phyloP scores from a whole-genome alignment of 768 basidiomycete genomes.

The Panaeolus cyanescens region DNA sequence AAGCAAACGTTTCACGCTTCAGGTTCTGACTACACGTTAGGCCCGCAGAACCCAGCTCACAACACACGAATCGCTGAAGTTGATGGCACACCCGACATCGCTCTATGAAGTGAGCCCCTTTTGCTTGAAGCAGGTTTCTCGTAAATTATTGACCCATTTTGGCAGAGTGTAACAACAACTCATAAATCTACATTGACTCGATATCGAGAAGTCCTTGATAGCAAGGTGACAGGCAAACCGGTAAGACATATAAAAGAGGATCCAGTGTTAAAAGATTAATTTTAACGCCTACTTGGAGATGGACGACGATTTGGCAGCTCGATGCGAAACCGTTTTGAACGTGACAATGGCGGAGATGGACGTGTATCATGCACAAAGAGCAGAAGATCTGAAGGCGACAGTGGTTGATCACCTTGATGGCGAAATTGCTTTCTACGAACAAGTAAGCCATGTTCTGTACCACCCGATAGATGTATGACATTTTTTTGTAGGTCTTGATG shows the following conservation, averaged over 20 bases:
- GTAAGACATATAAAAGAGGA: conserved; percentile 9
- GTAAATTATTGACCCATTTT: background rate
- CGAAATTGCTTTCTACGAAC: conserved; percentile 76
- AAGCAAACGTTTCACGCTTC: background rate
- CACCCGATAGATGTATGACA: background rate
- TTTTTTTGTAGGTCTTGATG: conserved; percentile 48
- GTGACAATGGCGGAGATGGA: conserved; percentile 90
- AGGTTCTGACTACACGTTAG: conserved; percentile 34
- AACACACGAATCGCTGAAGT: conserved; percentile 77
- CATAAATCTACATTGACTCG: conserved; percentile 69
- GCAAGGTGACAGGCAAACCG: conserved; percentile 8
- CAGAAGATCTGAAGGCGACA: conserved; percentile 63
- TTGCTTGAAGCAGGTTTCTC: background rate
- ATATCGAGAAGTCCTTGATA: conserved; percentile 54
- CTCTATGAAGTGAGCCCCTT: conserved; percentile 60
- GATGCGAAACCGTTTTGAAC: conserved; percentile 88
- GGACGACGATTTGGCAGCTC: conserved; percentile 64
- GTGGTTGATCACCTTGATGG: conserved; percentile 74
- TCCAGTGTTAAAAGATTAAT: background rate
- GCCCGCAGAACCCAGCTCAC: conserved; percentile 71
- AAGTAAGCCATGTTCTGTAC: conserved; percentile 36
- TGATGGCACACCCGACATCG: conserved; percentile 73
- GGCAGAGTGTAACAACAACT: conserved; percentile 70
- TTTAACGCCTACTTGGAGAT: conserved; percentile 40
- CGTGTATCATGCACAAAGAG: conserved; percentile 73